Conservation (phyloP, 2,329 filamentous ascomycete species). For the Cytospora piceicola region DNA sequence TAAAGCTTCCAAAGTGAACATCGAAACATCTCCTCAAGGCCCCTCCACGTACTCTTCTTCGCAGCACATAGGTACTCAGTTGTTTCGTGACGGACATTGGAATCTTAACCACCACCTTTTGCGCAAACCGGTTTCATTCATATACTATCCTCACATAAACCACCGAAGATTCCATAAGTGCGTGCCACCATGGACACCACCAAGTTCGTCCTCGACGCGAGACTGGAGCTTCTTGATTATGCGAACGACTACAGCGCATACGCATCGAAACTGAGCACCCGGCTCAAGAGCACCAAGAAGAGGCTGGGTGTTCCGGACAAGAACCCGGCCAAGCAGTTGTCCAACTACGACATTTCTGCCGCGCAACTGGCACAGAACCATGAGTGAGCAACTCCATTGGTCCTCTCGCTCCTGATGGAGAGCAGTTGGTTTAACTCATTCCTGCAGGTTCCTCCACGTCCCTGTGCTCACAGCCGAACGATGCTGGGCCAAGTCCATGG, state of each 20-base stretch:
- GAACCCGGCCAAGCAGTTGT: conserved; percentile 83
- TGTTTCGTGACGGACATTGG: not conserved
- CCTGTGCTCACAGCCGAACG: conserved; percentile 85
- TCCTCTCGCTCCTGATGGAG: not conserved
- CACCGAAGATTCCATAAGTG: not conserved
- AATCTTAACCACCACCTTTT: not conserved
- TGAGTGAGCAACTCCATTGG: conserved; percentile 62
- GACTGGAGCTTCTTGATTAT: conserved; percentile 82
- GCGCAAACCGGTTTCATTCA: not conserved
- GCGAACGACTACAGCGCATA: conserved; percentile 84
- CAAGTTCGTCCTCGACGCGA: conserved; percentile 74
- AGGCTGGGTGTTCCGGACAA: conserved; percentile 82
- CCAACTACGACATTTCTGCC: conserved; percentile 71
- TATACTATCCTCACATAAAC: not conserved
- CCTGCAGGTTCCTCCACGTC: conserved; percentile 71
- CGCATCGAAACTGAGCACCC: conserved; percentile 76
- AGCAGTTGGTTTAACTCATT: conserved; percentile 11
- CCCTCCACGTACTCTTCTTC: conserved; percentile 15
- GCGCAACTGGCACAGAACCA: conserved; percentile 74
- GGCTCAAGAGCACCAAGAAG: conserved; percentile 81
- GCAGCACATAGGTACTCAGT: not conserved
- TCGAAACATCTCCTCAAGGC: conserved; percentile 1
- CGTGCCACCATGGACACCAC: conserved; percentile 81
- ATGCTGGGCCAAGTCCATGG: conserved; percentile 82
- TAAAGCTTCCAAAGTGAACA: conserved; percentile 6